Evolutionary conservation across 345 rosid genomes (phyloP), one percentile per base, ranked within the genome.

Genomic region (Pseudoturritis turrita): DNA sequence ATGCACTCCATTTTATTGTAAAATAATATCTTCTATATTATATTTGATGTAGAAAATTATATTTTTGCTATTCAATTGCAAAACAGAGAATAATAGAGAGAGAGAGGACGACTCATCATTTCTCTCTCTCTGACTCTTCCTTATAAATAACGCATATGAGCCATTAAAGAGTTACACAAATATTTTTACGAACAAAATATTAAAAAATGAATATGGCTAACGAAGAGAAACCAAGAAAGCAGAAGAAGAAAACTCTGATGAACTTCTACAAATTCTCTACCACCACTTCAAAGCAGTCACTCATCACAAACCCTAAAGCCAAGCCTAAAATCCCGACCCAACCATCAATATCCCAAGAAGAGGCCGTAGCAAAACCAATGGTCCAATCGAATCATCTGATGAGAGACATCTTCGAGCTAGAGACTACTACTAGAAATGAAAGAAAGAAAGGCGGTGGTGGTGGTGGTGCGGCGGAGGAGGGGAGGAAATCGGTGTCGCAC

Each of bases 401-500:
- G 28, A 57, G 58, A 31, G 47, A 73, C 50, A 61, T 68, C 70
- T 70, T 62, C 31, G 71, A 76, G 35, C 18, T 75, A 55, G 29
- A 78, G 35, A 78, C 49, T 55, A 74, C 70, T 63, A 74, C 70
- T 63, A 45, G 65, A 52, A 74, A 74, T 10, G 44, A 52, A 46
- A 79, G 78, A 35, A 77, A 62, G 36, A 50, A 41, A 57, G 35
- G 74, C 6, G 60, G 74, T 47, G 53, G 65, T 15, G 50, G 25
- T 12, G 19, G 61, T 15, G 44, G 15, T 9, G 23, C 77, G 26
- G 87, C 67, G 35, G 88, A 74, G 83, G 87, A 76, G 59, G 95
- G 79, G 14, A 85, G 98, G 77, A 90, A 78, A 47, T 92, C 98
- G 12, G 91, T 92, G 62, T 92, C 98, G 1, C 86, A 87, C 26